A percentile compares a stretch with the other conserved stretches of the same genome.
Conservation (phyloP, 2,329 filamentous ascomycete genomes). For the Aciculosporium take region DNA sequence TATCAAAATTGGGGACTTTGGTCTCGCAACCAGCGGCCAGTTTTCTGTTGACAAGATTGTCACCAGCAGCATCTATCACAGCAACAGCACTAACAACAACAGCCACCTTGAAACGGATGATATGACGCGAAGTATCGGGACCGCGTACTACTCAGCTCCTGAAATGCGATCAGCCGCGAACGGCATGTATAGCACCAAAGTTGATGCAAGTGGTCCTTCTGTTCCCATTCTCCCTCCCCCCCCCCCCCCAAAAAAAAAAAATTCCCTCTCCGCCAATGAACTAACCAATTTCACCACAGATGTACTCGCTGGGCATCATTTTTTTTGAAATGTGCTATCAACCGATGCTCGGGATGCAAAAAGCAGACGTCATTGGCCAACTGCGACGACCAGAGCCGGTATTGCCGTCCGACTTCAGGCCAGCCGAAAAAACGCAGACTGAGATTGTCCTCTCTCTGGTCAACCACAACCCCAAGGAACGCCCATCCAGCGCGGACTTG, state of each 20-base stretch:
- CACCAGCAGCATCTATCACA: constrained; percentile 15
- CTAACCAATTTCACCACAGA: constrained; percentile 30
- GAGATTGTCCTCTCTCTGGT: constrained; percentile 69
- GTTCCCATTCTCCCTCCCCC: background rate
- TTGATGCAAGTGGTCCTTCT: constrained; percentile 50
- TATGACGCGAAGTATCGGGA: constrained; percentile 59
- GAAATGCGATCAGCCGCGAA: constrained; percentile 66
- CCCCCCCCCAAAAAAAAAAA: background rate
- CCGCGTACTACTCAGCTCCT: constrained; percentile 83
- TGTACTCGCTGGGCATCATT: constrained; percentile 95
- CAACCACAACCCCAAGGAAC: constrained; percentile 66
- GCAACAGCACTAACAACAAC: background rate
- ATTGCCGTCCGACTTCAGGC: constrained; percentile 60
- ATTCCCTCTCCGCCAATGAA: too few relatives aligned
- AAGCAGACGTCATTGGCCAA: constrained; percentile 48
- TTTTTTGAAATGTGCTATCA: constrained; percentile 94
- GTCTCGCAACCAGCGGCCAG: constrained; percentile 79
- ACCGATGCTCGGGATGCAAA: constrained; percentile 52
- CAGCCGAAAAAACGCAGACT: constrained; percentile 56
- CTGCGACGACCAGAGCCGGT: constrained; percentile 53
- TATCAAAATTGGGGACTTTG: constrained; percentile 94
- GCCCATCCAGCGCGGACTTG: constrained; percentile 71
- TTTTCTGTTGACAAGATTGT: constrained; percentile 45
- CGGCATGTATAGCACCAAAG: constrained; percentile 78
- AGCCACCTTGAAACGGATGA: constrained; percentile 36